Evolutionary conservation across 768 basidiomycete genomes (phyloP), one percentile per base, ranked within the genome.

Genomic region (Daedalea quercina): DNA sequence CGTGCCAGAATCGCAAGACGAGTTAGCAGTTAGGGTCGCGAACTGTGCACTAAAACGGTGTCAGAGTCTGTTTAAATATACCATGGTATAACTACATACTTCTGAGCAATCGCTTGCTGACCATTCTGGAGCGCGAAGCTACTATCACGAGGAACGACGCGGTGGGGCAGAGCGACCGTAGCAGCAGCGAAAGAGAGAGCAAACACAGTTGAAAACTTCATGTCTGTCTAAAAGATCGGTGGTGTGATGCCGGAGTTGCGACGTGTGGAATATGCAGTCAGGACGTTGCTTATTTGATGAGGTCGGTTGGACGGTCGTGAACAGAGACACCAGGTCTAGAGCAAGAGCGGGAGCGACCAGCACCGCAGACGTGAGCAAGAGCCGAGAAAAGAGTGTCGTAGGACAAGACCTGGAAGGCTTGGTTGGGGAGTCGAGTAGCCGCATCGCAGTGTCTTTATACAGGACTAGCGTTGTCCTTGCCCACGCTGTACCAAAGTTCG

Each of bases 1-100:
- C 45, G 76, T 65, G 15, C 73, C 66, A 7, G 52, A 60, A 37
- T 66, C 71, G 68, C 84, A 85, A 9, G 73, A 7, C 26, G 81
- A 78, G 54, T 53, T 47, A 2, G 70, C 61, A 23, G 69, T 74
- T 24, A 85, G 72, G 9, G 60, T 64, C 17, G 72, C 68, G 65
- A 84, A 85, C 59, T 81, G 67, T 34, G 47, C 47, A 56, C 65
- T 65, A 55, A 24, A 52, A 22, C 42, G 22, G 25, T 43, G 40
- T 33, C 34, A 9, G 31, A 40, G 22, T 51, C 50, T 26, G 51
- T 48, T 31, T 45, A 23, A 43, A 46, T 44, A 37, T 20, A 22
- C 19, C 24, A 43, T 37, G 45, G 37, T 34, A 58, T 42, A 20
- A 24, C n/a, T 24, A 54, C 63, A 19, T 25, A 68, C 67, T 67